Percentiles rank a stretch among this genome's conserved stretches.
Conservation (phyloP, 192 early-diverging fungal genomes). For the Coemansia nantahalensis region DNA sequence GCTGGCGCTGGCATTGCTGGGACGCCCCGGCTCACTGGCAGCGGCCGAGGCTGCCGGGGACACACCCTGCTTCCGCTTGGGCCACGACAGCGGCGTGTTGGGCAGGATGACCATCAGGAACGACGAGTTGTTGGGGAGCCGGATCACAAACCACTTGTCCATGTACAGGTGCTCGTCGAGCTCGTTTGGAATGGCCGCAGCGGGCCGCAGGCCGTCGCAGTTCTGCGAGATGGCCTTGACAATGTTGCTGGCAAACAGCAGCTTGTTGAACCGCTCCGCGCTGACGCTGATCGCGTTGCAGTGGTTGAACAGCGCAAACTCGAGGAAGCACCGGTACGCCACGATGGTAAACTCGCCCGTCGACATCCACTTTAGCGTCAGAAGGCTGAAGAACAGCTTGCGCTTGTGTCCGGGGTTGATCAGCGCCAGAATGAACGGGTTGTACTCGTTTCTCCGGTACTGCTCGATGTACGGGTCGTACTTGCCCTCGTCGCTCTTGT, state of each 20-base stretch:
- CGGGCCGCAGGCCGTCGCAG: conserved; percentile 22
- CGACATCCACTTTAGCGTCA: conserved; percentile 42
- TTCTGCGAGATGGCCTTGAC: conserved; percentile 33
- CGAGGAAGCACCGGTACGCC: conserved; percentile 47
- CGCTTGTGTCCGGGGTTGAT: conserved; percentile 45
- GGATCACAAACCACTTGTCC: conserved; percentile 53
- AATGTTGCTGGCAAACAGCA: conserved; percentile 47
- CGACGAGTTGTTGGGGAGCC: conserved; percentile 48
- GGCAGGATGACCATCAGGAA: conserved; percentile 52
- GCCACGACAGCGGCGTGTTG: conserved; percentile 38
- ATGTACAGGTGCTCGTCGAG: conserved; percentile 46
- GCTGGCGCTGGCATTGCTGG: too few species aligned
- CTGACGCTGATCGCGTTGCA: conserved; percentile 50
- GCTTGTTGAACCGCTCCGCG: conserved; percentile 49
- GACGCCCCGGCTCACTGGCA: too few species aligned
- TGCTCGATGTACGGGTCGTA: conserved; percentile 46
- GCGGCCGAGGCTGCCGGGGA: too few species aligned
- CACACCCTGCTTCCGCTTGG: conserved; percentile 7
- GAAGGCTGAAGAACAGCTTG: conserved; percentile 47
- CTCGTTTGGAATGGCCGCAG: conserved; percentile 40
- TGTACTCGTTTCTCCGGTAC: conserved; percentile 52
- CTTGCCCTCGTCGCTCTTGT: conserved; percentile 33
- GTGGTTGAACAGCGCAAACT: conserved; percentile 49
- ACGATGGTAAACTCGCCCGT: conserved; percentile 53
- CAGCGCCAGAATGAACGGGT: conserved; percentile 44